Evolutionary conservation across 2,329 filamentous ascomycete species (phyloP).

Genomic region (Cordyceps tenuipes): DNA sequence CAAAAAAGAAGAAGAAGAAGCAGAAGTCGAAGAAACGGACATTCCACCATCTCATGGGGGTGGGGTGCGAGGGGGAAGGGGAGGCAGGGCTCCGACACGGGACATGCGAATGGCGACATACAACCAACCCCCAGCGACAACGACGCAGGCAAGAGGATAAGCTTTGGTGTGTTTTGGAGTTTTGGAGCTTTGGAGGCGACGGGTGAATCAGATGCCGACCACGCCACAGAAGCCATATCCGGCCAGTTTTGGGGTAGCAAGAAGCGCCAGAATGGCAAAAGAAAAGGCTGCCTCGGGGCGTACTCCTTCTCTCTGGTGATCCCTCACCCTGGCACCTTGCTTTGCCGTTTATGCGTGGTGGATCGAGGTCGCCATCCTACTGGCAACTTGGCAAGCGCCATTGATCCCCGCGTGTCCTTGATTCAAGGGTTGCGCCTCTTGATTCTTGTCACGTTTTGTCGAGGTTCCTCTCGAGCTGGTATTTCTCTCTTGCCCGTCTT

Average conservation of each 20-base stretch:
- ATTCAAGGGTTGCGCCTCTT: background rate
- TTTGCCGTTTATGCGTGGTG: slow-evolving; percentile 9
- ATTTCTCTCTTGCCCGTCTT: background rate
- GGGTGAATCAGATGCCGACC: slow-evolving; percentile 3
- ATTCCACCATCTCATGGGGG: background rate
- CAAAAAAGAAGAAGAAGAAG: background rate
- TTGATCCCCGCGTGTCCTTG: slow-evolving; percentile 6
- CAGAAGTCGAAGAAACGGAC: too few species aligned
- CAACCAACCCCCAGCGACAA: background rate
- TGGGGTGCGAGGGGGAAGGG: background rate
- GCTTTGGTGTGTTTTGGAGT: slow-evolving; percentile 7
- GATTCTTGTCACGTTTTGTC: slow-evolving; percentile 1
- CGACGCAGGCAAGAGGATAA: background rate
- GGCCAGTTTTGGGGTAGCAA: background rate
- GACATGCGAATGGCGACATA: background rate
- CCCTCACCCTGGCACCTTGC: slow-evolving; percentile 1
- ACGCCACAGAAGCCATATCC: background rate
- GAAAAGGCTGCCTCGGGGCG: background rate
- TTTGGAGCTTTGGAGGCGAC: background rate
- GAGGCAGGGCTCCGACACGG: background rate
- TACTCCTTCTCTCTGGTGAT: too few species aligned
- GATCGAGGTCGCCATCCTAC: background rate
- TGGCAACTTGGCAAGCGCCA: background rate
- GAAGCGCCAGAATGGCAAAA: background rate
- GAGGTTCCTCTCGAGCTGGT: background rate